A percentile compares a stretch with the other conserved stretches of the same genome.
These are phyloP conservation scores for Kwoniella pini DNA, from an alignment of 768 basidiomycete species.

Conservation along the genomic window DNA sequence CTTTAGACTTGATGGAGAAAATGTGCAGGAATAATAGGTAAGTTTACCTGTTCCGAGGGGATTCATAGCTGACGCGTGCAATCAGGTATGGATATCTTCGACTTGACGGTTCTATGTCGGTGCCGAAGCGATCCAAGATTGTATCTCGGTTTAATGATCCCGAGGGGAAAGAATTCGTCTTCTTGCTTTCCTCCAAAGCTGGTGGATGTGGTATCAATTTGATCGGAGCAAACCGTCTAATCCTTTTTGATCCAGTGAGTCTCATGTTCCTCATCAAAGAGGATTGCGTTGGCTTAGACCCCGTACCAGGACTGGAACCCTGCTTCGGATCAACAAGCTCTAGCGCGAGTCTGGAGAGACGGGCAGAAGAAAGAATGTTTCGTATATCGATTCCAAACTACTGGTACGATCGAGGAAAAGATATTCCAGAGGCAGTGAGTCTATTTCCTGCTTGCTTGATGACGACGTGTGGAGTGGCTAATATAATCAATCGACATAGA, in stretches of 20 bases:
- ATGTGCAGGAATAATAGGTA: slow-evolving; percentile 82
- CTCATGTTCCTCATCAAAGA: too few relatives aligned
- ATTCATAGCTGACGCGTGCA: too few relatives aligned
- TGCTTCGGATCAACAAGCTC: slow-evolving; percentile 95
- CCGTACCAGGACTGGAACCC: slow-evolving; percentile 96
- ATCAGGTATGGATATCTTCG: slow-evolving; percentile 85
- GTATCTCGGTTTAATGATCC: slow-evolving; percentile 56
- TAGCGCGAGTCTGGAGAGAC: slow-evolving; percentile 98
- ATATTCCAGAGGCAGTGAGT: slow-evolving; percentile 93
- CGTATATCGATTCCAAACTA: slow-evolving; percentile 96
- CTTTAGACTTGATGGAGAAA: slow-evolving; percentile 88
- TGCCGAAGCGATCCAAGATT: slow-evolving; percentile 87
- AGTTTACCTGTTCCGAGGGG: slow-evolving; percentile 26
- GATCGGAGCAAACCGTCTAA: slow-evolving; percentile 55
- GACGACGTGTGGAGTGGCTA: neutral
- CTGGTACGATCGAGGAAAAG: slow-evolving; percentile 97
- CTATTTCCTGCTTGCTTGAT: too few relatives aligned
- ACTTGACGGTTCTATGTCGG: slow-evolving; percentile 91
- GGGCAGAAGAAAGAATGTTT: slow-evolving; percentile 99
- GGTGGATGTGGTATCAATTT: slow-evolving; percentile 57
- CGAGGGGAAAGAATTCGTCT: slow-evolving; percentile 55
- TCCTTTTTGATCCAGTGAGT: slow-evolving; percentile 61
- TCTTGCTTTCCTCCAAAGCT: slow-evolving; percentile 55
- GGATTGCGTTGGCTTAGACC: too few relatives aligned
- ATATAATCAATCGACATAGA: slow-evolving; percentile 19